Base-by-base conservation (phyloP, 1,284 basidiomycete genomes). In the Cryptococcus maquisensis region DNA sequence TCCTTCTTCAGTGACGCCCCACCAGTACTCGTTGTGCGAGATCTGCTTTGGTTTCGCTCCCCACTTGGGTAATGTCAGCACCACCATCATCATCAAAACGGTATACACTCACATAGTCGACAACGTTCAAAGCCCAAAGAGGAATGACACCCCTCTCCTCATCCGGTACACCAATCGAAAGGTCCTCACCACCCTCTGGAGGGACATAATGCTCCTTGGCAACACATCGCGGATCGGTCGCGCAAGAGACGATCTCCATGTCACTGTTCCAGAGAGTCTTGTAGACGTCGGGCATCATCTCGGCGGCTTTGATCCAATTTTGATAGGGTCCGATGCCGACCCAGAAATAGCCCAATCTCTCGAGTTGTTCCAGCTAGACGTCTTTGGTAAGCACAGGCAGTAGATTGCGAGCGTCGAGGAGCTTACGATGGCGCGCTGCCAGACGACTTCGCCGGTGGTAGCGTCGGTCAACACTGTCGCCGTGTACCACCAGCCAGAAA, bases 191-290 rank as follows among this genome's bases (percentile, higher is more conserved):
- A 16, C 50, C 54, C 8, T 56, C 51, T 21, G 66, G 61, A 6
- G 68, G 63, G 21, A 53, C 43, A 54, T 70, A 74, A 46, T 72
- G 66, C 32, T 67, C 65, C 12, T 62, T 62, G 2, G 68, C 64
- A 15, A 71, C 54, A 51, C 74, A 75, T 15, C 68, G 63, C 2
- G 74, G 72, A 49, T 75, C 72, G 21, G 62, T 67, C 9, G 69
- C 48, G 52, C 74, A 75, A 3, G 66, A 55, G 18, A 71, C 57
- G 8, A 56, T 59, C 18, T 67, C 57, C 9, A 59, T 28, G 16
- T 69, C 67, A 23, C 55, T 53, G 36, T 57, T 61, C 68, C 69
- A 72, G 24, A 71, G 51, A 8, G 61, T 36, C 10, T 60, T 62
- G 37, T 65, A 65, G 45, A 69, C 67, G 54, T 70, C 68, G 12